These are phyloP conservation scores for Purshia tridentata DNA, from an alignment of 306 rosid genomes.

Conservation along the genomic window DNA sequence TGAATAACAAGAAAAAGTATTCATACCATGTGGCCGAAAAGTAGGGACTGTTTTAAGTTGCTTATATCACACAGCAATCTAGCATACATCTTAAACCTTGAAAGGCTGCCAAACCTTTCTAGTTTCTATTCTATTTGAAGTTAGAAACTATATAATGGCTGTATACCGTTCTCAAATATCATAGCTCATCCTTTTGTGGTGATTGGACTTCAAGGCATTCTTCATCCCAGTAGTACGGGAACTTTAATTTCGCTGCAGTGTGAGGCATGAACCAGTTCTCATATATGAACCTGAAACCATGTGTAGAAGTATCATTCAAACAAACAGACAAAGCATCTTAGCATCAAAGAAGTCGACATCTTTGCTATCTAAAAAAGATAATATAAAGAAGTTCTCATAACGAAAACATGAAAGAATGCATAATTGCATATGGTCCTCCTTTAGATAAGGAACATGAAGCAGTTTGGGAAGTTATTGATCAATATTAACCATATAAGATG, in stretches of 20 bases:
- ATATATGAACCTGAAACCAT: conserved; percentile 65
- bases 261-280: conserved; percentile 91
- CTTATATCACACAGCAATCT: neutral
- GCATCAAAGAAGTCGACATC: neutral
- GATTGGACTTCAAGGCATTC: conserved; percentile 47
- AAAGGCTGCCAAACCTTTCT: neutral
- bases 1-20: neutral
- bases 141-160: neutral
- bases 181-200: conserved; percentile 66
- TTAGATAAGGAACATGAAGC: neutral
- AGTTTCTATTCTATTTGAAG: neutral
- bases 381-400: neutral
- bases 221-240: conserved; percentile 83
- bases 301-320: neutral
- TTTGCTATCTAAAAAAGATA: neutral
- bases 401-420: neutral
- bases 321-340: neutral
- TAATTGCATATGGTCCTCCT: neutral
- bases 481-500: conserved; percentile 21
- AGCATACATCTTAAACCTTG: neutral
- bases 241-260: conserved; percentile 74
- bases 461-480: neutral
- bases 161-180: conserved; percentile 5
- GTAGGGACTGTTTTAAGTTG: too few relatives aligned
- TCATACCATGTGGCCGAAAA: too few relatives aligned